Base-by-base conservation (phyloP, 345 rosid genomes). In the Angophora floribunda region DNA sequence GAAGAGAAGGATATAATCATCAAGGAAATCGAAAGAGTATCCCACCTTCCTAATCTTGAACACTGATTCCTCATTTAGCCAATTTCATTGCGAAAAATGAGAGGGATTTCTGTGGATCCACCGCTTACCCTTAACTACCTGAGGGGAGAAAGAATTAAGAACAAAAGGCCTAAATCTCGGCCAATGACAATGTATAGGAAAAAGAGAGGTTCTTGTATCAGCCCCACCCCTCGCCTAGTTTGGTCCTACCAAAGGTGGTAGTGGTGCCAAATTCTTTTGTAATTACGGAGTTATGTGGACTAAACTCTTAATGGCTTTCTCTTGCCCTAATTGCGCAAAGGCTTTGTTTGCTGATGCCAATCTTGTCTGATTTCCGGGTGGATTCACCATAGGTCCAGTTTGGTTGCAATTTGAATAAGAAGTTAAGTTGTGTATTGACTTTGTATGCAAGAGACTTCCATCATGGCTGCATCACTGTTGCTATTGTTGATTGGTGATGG, bases 1-100 rank as follows among this genome's bases (percentile, higher is more conserved):
- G 99, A 96, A 91, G 99, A 97, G 91, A 98, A 97, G 90, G 99
- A 98, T 90, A 90, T 97, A 86, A 97, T 97, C 91, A 95, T 98
- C 61, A 95, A 93, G 86, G 99, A 96, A 92, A 98, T 98, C 51
- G 89, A 92, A 90, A 94, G 92, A 91, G 89, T 96, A 89, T 92
- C 98, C 30, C 85, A 90, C 85, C 87, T 93, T 87, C 88, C 91
- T 17, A 90, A 89, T 92, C 94, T 57, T n/a, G 91, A 91, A 80
- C 32, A 75, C 51, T 94, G 93, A 91, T 16, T 52, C 52, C 51
- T 86, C 67, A 41, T 75, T 75, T 75, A 41, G 84, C 49, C 49
- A 19, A 41, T 75, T 36, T 75, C 49, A 36, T 75, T 36, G 49
- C 49, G 1, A 75, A 44, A 75, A 75, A 75, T 41, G 49, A 41